Evolutionary conservation across 805 yeast genomes (phyloP), one percentile per base, ranked within the genome.

Genomic region (Komagataella populi): DNA sequence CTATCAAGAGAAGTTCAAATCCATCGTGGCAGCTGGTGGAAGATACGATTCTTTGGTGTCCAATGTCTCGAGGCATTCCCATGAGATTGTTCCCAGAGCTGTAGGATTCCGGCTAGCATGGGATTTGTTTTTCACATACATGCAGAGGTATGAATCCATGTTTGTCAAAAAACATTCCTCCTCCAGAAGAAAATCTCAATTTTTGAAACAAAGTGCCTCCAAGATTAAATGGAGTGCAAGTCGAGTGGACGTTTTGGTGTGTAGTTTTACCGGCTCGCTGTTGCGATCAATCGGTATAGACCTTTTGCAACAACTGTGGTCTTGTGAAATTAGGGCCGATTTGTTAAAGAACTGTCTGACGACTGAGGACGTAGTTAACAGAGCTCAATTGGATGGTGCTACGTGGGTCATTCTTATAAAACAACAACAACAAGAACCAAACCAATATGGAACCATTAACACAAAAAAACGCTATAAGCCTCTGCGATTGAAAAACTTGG

Each of bases 51-150:
- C 72, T 18, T 71, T 93, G 56, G 77, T 89, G 12, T 70, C 78
- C 2, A 73, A 81, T 16, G 73, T 88, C 54, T 77, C 91, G 0
- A 80, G 86, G 56, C 63, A 66, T 47, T 67, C 64, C 49, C 54
- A 63, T 8, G 55, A 63, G 1, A 53, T 60, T 3, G 57, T 75
- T 49, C 72, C 76, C 18, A 72, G 74, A 50, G 96, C 89, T 1
- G 97, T 90, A 46, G 98, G 99, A 0, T 84, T 93, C 60, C 83
- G 87, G 55, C 65, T 93, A 52, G 87, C 93, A 0, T 80, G 87
- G 74, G 88, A 83, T 57, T 75, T 76, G 46, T 67, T 83, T 0
- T 76, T 79, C 55, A 71, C 71, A 23, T 66, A 76, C 4, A 77
- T 80, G 68, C 72, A 72, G 54, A 65, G 69, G 22, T 73, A 71